Conservation (phyloP, 2,329 filamentous ascomycete species). For the Teratosphaeriaceae sp. region DNA sequence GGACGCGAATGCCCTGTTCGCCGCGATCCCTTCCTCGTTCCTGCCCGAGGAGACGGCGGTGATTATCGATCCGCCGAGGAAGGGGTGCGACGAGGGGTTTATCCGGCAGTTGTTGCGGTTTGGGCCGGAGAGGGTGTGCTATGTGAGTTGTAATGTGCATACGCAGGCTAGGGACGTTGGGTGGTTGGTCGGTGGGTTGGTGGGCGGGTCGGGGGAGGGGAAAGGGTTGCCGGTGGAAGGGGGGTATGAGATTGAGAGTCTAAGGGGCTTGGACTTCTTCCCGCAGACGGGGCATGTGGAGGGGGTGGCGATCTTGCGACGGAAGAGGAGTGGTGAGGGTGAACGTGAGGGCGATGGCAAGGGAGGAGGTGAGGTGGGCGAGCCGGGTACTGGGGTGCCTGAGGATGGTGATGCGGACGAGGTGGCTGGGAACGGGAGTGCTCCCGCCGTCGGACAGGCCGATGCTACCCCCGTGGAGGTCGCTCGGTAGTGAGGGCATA, state of each 20-base stretch:
- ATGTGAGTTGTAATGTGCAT: conserved; percentile 97
- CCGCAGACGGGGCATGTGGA: conserved; percentile 72
- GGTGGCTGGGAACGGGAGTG: too few species aligned
- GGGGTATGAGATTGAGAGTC: conserved; percentile 77
- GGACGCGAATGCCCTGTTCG: conserved; percentile 79
- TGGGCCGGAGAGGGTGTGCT: conserved; percentile 73
- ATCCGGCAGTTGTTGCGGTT: conserved; percentile 72
- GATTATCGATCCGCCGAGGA: conserved; percentile 94
- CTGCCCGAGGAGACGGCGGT: conserved; percentile 77
- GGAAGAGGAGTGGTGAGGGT: conserved; percentile 20
- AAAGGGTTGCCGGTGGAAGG: conserved; percentile 25
- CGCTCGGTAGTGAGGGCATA: too few species aligned
- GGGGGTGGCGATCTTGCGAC: conserved; percentile 53
- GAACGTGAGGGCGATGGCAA: background rate
- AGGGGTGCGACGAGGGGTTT: conserved; percentile 86
- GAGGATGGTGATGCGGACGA: too few species aligned
- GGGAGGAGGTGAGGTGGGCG: background rate
- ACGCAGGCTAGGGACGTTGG: conserved; percentile 93
- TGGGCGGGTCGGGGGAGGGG: conserved; percentile 25
- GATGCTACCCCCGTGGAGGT: too few species aligned
- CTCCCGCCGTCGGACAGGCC: too few species aligned
- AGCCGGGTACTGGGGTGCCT: background rate
- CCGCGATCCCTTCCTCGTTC: conserved; percentile 56
- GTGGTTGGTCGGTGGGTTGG: conserved; percentile 67
- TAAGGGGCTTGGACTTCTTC: conserved; percentile 95